Evolutionary conservation across 345 rosid genomes (phyloP), one percentile per base, ranked within the genome.

Genomic region (Trapa incisa): DNA sequence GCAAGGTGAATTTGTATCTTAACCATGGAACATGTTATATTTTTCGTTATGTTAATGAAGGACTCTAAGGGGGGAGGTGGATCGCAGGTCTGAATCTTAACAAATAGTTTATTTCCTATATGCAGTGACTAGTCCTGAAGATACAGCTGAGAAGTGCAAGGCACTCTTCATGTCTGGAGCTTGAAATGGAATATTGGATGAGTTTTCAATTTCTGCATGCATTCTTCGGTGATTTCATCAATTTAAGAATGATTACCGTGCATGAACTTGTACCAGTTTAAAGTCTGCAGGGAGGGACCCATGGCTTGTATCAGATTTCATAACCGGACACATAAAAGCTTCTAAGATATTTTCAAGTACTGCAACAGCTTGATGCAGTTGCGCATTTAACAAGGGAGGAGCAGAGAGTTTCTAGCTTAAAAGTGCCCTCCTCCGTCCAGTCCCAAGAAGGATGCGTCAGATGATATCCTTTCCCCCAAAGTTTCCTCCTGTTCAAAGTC

Each of bases 71-170:
- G 29, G 29, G 29, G 29, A 22, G 29, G 29, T 22, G 29, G 29
- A 22, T 22, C 29, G 29, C 29, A 22, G 29, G 29, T 22, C 29
- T 22, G 29, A 22, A 17, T n/a, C 38, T n/a, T 58, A 32, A 54
- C 6, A 54, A 1, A 9, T 58, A 33, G 36, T 47, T 48, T 12
- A 3, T 14, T n/a, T 67, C 16, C n/a, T 43, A n/a, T 22, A 53
- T 80, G 83, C 91, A 88, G 97, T 91, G 60, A 85, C 86, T 48
- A 86, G 89, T 68, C 96, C 97, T 8, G 87, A 86, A 0, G 89
- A 88, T 65, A 88, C 97, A 65, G 72, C 75, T 77, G 76, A 78
- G 67, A 75, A 78, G 67, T 81, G 87, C 69, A 78, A 71, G 67
- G 78, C 86, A 54, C 67, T 80, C 42, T 79, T 85, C 79, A 69